Evolutionary conservation across 2,329 filamentous ascomycete species (phyloP).

Genomic region (Whalleya microplaca): DNA sequence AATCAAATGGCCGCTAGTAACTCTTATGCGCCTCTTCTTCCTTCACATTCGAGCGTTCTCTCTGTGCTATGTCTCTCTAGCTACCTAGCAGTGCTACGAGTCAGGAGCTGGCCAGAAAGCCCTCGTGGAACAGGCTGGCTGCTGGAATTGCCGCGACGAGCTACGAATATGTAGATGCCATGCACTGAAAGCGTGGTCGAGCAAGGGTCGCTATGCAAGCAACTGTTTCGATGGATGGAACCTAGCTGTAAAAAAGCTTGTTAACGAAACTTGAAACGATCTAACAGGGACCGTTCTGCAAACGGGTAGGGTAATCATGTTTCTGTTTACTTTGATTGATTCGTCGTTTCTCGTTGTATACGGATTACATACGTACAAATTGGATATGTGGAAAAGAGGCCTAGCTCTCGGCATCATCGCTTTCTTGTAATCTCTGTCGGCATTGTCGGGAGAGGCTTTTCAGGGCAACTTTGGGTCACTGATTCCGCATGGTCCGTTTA

Average conservation of each 20-base stretch:
- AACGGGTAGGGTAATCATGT: background rate
- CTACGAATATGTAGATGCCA: constrained; percentile 2
- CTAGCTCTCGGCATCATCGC: no score
- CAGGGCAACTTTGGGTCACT: no score
- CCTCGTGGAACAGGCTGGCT: no score
- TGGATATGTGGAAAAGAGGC: no score
- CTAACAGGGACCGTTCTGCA: constrained; percentile 4
- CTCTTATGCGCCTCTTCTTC: background rate
- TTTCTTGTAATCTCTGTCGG: no score
- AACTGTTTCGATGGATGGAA: constrained; percentile 26
- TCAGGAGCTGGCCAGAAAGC: background rate
- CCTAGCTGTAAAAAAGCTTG: constrained; percentile 24
- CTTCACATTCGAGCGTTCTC: background rate
- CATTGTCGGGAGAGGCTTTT: no score
- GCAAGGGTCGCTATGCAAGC: constrained; percentile 26
- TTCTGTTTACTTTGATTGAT: background rate
- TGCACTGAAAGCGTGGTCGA: constrained; percentile 14
- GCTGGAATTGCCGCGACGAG: background rate
- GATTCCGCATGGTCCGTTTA: background rate
- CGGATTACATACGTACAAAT: no score
- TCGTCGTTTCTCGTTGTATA: background rate
- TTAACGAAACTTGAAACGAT: constrained; percentile 28
- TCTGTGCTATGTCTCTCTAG: background rate
- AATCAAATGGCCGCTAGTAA: background rate
- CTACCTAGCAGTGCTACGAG: background rate